Percentiles rank a stretch among this genome's conserved stretches.
These are phyloP conservation scores for Taphrina confusa DNA, from an alignment of 1,139 yeast species.

Conservation along the genomic window DNA sequence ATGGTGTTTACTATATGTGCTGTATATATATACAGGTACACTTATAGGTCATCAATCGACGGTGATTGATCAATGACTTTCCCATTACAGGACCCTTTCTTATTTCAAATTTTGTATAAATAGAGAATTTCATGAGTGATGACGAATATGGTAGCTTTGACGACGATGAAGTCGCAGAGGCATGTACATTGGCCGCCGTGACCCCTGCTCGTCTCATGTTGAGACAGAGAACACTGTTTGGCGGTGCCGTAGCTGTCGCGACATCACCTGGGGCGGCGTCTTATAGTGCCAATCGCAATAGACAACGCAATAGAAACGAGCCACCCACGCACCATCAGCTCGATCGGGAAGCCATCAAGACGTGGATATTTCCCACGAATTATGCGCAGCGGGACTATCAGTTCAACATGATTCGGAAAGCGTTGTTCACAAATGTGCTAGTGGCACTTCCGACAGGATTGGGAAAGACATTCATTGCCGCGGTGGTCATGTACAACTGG, in stretches of 20 bases:
- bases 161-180: conserved; percentile 17
- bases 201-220: conserved; percentile 8
- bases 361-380: conserved; percentile 82
- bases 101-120: too few relatives aligned
- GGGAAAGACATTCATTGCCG: conserved; percentile 95
- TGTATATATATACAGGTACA: too few relatives aligned
- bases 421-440: conserved; percentile 71
- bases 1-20: too few relatives aligned
- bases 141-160: conserved; percentile 28
- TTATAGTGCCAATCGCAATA: conserved; percentile 12
- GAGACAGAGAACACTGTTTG: conserved; percentile 8
- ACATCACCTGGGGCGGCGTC: conserved; percentile 23
- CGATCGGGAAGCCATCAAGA: conserved; percentile 40
- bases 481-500: conserved; percentile 88
- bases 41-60: not conserved
- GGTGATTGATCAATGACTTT: not conserved
- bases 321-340: conserved; percentile 36
- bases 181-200: not conserved
- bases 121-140: conserved; percentile 23
- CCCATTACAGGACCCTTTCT: not conserved
- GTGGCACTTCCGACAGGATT: conserved; percentile 96
- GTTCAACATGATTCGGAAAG: conserved; percentile 69
- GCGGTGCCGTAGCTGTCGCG: not conserved
- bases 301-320: conserved; percentile 26
- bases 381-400: conserved; percentile 85